Conservation (phyloP, 805 yeast genomes). For the Maudiozyma turicensis region DNA sequence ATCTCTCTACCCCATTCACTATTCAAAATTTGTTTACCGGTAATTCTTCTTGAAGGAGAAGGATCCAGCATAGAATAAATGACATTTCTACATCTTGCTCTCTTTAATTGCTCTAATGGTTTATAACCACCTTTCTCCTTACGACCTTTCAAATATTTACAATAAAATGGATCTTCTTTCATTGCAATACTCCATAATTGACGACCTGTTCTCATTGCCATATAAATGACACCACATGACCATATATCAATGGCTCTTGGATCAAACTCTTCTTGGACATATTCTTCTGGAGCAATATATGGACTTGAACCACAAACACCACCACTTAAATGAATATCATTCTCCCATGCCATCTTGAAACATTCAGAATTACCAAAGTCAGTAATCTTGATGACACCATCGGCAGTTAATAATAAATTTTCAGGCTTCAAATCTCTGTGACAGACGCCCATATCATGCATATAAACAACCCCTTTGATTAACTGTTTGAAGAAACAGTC, state of each 20-base stretch:
- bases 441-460: slow-evolving; percentile 83
- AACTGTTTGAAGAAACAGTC: slow-evolving; percentile 86
- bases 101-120: slow-evolving; percentile 76
- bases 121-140: slow-evolving; percentile 80
- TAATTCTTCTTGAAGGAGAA: slow-evolving; percentile 75
- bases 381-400: slow-evolving; percentile 69
- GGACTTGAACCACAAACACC: slow-evolving; percentile 85
- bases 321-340: slow-evolving; percentile 53
- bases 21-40: slow-evolving; percentile 76
- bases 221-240: slow-evolving; percentile 88
- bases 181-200: slow-evolving; percentile 86
- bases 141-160: slow-evolving; percentile 64
- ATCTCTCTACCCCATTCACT: slow-evolving; percentile 96
- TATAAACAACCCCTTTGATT: slow-evolving; percentile 73
- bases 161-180: slow-evolving; percentile 70
- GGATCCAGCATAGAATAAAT: slow-evolving; percentile 92
- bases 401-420: slow-evolving; percentile 65
- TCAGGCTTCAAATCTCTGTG: slow-evolving; percentile 96
- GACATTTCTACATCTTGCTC: slow-evolving; percentile 87
- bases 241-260: slow-evolving; percentile 78
- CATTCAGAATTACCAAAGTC: slow-evolving; percentile 86
- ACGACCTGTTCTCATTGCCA: slow-evolving; percentile 92
- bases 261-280: slow-evolving; percentile 55
- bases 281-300: slow-evolving; percentile 87
- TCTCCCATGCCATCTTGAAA: slow-evolving; percentile 78